Base-by-base conservation (phyloP, 1,139 yeast species). In the Debaryomyces fabryi region DNA sequence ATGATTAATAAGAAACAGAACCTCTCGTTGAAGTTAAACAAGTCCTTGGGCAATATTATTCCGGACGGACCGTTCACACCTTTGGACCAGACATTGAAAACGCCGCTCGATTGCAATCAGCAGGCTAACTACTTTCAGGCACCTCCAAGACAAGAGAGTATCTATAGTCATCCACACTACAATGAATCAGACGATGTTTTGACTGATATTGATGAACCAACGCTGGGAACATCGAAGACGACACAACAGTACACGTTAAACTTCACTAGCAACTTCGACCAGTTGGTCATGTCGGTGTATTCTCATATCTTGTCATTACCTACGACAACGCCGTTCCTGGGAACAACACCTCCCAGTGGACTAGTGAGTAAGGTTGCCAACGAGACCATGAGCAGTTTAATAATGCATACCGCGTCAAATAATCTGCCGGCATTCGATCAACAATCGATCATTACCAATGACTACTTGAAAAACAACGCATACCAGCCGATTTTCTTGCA, bases 271-370 rank as follows among this genome's bases (percentile, higher is more conserved):
- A 53, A 46, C 12, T 75, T 75, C 51, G 80, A 75, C 52, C 72
- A 66, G 55, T 59, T 74, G 46, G 67, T 75, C 12, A 57, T 72
- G 64, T 54, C 68, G 15, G 57, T 71, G 4, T 75, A 75, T 56
- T 61, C 68, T 27, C 65, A 69, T 44, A 62, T 74, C 33, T 60
- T 74, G 46, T 64, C 74, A 27, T 65, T 71, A 47, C 80, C 80
- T 36, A 75, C 80, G 12, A 74, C 79, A 3, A 74, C 79, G 6
- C 80, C 80, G 9, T 75, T 75, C 51, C 68, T 69, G 61, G 80
- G 80, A 0, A 43, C 56, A 7, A 62, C 68, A 9, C 79, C 79
- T 20, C 80, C 80, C 3, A 71, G 76, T 60, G 80, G 80, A 1
- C 61, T 75, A 45, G 78, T 71, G 9, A 68, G 76, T 45, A 69